Percentiles rank a stretch among this genome's conserved stretches.
Conservation (phyloP, 2,329 filamentous ascomycete genomes). For the Canariomyces notabilis region DNA sequence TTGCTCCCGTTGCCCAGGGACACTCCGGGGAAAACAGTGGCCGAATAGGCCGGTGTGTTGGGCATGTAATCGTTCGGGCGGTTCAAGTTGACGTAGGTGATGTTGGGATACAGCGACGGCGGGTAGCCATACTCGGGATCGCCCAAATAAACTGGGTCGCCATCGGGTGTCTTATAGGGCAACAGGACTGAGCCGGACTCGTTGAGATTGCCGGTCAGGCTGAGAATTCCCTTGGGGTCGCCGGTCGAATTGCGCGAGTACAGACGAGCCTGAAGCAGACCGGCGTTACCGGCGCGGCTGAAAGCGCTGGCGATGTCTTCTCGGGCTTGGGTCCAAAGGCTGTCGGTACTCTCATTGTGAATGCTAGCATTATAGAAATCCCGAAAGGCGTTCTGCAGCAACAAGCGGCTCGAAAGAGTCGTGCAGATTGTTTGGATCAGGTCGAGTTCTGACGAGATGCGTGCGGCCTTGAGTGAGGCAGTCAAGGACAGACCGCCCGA, state of each 20-base stretch:
- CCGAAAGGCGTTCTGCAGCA: constrained; percentile 51
- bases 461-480: constrained; percentile 79
- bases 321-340: constrained; percentile 50
- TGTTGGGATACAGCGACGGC: constrained; percentile 68
- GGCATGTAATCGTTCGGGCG: constrained; percentile 37
- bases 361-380: constrained; percentile 45
- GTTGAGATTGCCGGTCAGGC: constrained; percentile 50
- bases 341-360: constrained; percentile 50
- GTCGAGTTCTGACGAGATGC: constrained; percentile 72
- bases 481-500: constrained; percentile 65
- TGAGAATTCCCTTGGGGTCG: constrained; percentile 52
- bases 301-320: constrained; percentile 70
- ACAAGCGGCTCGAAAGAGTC: constrained; percentile 63
- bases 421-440: constrained; percentile 71
- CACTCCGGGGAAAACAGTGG: constrained; percentile 46
- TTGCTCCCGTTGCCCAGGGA: constrained; percentile 45
- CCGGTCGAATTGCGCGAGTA: constrained; percentile 65
- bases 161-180: constrained; percentile 56
- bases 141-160: constrained; percentile 55
- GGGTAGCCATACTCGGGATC: constrained; percentile 64
- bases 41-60: constrained; percentile 39
- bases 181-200: constrained; percentile 50
- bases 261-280: constrained; percentile 66
- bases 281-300: constrained; percentile 50
- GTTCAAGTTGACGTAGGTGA: constrained; percentile 56